These are phyloP conservation scores for Wickerhamomyces alni DNA, from an alignment of 805 yeast genomes.

Conservation along the genomic window DNA sequence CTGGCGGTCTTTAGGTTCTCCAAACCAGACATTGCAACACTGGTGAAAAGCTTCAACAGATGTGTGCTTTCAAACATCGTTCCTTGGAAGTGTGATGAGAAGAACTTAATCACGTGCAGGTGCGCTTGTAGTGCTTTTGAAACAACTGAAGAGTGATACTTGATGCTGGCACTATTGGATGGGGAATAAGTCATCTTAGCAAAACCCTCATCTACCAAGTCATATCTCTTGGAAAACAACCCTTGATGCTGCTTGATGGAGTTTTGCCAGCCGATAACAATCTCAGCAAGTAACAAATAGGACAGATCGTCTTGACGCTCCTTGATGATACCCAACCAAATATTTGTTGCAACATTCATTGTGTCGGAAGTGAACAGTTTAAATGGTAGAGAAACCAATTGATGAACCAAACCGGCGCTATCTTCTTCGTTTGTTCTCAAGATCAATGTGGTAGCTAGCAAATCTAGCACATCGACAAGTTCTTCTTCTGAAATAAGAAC, in stretches of 20 bases:
- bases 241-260: slow-evolving; percentile 59
- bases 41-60: slow-evolving; percentile 60
- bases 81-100: slow-evolving; percentile 77
- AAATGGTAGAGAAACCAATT: slow-evolving; percentile 69
- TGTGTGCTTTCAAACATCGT: slow-evolving; percentile 67
- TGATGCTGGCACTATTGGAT: slow-evolving; percentile 56
- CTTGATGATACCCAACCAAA: slow-evolving; percentile 76
- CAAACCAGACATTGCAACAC: slow-evolving; percentile 53
- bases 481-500: slow-evolving; percentile 24
- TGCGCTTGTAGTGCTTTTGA: slow-evolving; percentile 60
- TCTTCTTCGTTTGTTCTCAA: slow-evolving; percentile 24
- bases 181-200: slow-evolving; percentile 87
- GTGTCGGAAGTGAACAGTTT: slow-evolving; percentile 49
- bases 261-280: slow-evolving; percentile 62
- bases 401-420: slow-evolving; percentile 34
- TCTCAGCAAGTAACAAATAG: slow-evolving; percentile 57
- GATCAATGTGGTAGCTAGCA: slow-evolving; percentile 36
- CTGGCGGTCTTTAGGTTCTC: slow-evolving; percentile 51
- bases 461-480: slow-evolving; percentile 38
- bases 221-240: slow-evolving; percentile 51
- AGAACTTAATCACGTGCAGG: slow-evolving; percentile 54
- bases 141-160: slow-evolving; percentile 44
- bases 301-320: slow-evolving; percentile 55
- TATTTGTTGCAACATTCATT: slow-evolving; percentile 60
- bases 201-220: slow-evolving; percentile 54